These are phyloP conservation scores for Neoscytalidium dimidiatum DNA, from an alignment of 2,329 filamentous ascomycete species.

Conservation along the genomic window DNA sequence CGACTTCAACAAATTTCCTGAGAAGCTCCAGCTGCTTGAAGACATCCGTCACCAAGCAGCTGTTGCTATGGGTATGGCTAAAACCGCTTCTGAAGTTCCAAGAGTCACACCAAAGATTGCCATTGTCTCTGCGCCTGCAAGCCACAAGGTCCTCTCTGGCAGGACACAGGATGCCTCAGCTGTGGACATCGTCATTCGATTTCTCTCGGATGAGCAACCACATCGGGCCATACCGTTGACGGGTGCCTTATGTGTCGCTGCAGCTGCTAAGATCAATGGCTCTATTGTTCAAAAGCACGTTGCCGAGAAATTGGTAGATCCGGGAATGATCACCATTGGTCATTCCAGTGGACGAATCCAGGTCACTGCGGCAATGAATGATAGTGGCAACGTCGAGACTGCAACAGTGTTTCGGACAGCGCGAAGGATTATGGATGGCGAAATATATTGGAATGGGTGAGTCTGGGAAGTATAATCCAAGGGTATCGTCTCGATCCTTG, in stretches of 20 bases:
- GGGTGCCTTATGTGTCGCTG: constrained; percentile 44
- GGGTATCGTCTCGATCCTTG: not conserved
- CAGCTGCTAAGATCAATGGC: constrained; percentile 40
- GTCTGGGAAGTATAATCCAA: not conserved
- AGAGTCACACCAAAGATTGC: constrained; percentile 66
- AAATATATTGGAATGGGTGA: constrained; percentile 23
- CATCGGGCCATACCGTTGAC: constrained; percentile 48
- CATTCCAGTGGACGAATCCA: constrained; percentile 42
- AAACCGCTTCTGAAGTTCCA: constrained; percentile 46
- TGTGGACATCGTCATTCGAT: constrained; percentile 44
- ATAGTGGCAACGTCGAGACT: constrained; percentile 26
- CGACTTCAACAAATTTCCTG: constrained; percentile 50
- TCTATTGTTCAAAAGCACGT: constrained; percentile 38
- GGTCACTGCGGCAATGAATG: constrained; percentile 28
- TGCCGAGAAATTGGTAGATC: constrained; percentile 28
- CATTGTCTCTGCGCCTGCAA: constrained; percentile 42
- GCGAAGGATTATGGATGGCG: constrained; percentile 39
- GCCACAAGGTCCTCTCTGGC: constrained; percentile 2
- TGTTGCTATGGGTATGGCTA: constrained; percentile 63
- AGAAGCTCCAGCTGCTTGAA: constrained; percentile 52
- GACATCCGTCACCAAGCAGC: constrained; percentile 62
- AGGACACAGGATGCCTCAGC: constrained; percentile 34
- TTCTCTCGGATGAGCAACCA: constrained; percentile 47
- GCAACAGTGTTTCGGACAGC: constrained; percentile 41
- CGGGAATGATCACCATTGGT: constrained; percentile 39